phyloP scores from a whole-genome alignment of 306 rosid genomes.

The Neltuma alba region DNA sequence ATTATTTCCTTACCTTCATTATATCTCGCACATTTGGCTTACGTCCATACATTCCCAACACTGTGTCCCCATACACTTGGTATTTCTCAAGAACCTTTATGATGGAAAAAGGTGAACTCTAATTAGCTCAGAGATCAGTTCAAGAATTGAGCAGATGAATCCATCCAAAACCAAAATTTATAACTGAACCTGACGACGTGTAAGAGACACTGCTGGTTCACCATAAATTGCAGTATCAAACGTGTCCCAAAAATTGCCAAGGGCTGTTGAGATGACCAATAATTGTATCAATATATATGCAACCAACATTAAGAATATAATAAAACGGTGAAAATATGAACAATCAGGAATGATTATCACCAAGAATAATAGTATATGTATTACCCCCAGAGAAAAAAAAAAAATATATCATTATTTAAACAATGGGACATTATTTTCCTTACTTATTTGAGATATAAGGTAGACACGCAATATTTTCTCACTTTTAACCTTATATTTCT shows the following conservation, averaged over 20 bases:
- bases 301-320: constrained; percentile 29
- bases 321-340: constrained; percentile 25
- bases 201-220: constrained; percentile 65
- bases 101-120: background rate
- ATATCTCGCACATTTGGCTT: constrained; percentile 80
- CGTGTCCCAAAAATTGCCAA: constrained; percentile 83
- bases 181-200: constrained; percentile 87
- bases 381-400: background rate
- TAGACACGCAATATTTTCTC: background rate
- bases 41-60: constrained; percentile 68
- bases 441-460: background rate
- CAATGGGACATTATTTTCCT: background rate
- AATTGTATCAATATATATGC: constrained; percentile 33
- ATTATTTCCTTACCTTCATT: constrained; percentile 61
- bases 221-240: constrained; percentile 82
- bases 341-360: background rate
- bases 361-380: background rate
- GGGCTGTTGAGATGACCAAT: constrained; percentile 64
- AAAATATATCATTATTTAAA: too few species aligned
- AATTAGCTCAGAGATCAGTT: constrained; percentile 12
- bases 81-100: constrained; percentile 76
- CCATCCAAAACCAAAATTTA: constrained; percentile 41
- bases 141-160: constrained; percentile 29
- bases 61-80: constrained; percentile 87
- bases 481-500: background rate